Conservation (phyloP, 805 yeast genomes). For the Wickerhamiella kazuoi region DNA sequence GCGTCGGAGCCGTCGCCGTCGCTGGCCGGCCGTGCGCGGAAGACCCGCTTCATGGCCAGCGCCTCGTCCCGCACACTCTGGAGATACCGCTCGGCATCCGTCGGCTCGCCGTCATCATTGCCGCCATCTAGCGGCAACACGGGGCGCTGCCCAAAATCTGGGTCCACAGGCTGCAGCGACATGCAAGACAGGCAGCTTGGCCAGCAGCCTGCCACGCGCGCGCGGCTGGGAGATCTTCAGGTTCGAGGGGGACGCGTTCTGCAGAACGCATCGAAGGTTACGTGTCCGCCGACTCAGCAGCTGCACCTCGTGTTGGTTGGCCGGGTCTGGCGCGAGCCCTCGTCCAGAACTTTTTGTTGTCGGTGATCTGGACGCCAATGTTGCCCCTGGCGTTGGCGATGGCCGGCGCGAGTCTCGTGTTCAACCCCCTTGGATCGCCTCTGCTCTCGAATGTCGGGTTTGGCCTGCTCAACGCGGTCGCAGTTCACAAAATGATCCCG, state of each 20-base stretch:
- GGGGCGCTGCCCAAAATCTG: slow-evolving; percentile 16
- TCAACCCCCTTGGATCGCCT: slow-evolving; percentile 9
- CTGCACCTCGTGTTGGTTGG: neutral
- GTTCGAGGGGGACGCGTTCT: too few species aligned
- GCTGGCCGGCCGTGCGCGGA: neutral
- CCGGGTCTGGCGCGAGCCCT: neutral
- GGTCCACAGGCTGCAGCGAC: slow-evolving; percentile 15
- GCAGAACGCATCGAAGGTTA: too few species aligned
- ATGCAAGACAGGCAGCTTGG: neutral
- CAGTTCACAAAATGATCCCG: slow-evolving; percentile 10
- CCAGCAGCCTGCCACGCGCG: neutral
- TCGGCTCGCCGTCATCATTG: neutral
- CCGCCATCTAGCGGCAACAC: slow-evolving; percentile 18
- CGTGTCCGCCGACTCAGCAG: too few species aligned
- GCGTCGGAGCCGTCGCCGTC: neutral
- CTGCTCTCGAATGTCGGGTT: slow-evolving; percentile 9
- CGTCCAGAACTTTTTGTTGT: neutral
- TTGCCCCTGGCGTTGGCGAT: neutral
- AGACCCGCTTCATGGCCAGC: neutral
- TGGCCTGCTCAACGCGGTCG: slow-evolving; percentile 7
- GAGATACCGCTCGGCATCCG: slow-evolving; percentile 5
- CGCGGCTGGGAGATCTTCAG: too few species aligned
- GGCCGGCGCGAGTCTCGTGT: slow-evolving; percentile 6
- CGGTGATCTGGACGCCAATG: neutral
- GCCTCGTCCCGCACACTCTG: slow-evolving; percentile 9